Percentiles rank a stretch among this genome's conserved stretches.
Conservation (phyloP, 129 eudicot species). For the Tagetes erecta region DNA sequence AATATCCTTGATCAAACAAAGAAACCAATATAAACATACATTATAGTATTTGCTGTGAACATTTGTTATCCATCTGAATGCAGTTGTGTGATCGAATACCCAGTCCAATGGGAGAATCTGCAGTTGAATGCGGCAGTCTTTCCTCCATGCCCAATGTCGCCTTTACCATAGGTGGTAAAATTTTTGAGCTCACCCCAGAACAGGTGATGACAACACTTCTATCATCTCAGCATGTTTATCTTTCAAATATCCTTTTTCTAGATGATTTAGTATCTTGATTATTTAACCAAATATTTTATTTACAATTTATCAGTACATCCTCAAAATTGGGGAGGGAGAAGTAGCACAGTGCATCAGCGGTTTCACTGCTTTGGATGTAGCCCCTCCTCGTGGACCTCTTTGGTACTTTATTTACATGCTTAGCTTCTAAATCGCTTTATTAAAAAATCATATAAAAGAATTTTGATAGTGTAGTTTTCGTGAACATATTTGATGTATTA, state of each 20-base stretch:
- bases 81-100: slow-evolving; percentile 93
- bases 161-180: slow-evolving; percentile 81
- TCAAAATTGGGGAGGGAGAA: slow-evolving; percentile 77
- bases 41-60: slow-evolving; percentile 4
- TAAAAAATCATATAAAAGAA: background rate
- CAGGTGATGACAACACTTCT: slow-evolving; percentile 48
- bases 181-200: slow-evolving; percentile 79
- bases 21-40: background rate
- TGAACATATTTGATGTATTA: background rate
- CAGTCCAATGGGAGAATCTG: slow-evolving; percentile 96
- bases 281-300: slow-evolving; percentile 8
- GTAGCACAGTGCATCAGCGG: slow-evolving; percentile 95
- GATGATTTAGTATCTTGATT: background rate
- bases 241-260: background rate
- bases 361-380: slow-evolving; percentile 78
- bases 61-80: slow-evolving; percentile 23
- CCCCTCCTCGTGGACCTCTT: slow-evolving; percentile 98
- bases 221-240: background rate
- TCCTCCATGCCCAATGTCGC: slow-evolving; percentile 77
- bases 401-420: slow-evolving; percentile 49
- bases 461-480: background rate
- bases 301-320: slow-evolving; percentile 57
- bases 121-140: slow-evolving; percentile 71
- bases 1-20: background rate
- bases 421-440: background rate